Base-by-base conservation (phyloP, 306 rosid species). In the Begonia fuchsioides region DNA sequence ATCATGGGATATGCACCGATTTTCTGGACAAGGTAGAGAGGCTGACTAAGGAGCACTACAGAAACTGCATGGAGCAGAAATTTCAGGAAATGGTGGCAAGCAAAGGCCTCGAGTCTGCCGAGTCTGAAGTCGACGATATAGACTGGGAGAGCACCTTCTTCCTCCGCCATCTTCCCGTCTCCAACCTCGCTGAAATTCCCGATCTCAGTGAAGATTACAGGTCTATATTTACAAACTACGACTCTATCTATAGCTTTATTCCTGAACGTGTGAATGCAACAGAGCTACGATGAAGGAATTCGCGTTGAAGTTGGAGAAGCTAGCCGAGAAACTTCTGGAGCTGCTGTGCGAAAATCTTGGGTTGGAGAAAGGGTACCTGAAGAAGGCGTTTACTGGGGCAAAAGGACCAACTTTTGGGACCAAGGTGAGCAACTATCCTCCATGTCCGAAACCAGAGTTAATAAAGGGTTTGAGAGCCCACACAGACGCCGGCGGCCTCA, bases 101-200 rank as follows among this genome's bases (percentile, higher is more conserved):
- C 68, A 85, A 73, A 65, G 94, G 93, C 15, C 69, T 92, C 0
- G 86, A 79, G 9, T 60, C 72, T 16, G 66, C 70, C 17, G 76
- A 77, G 17, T 58, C 83, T 10, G 94, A 85, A 52, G 70, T 79
- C 52, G 17, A 59, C 35, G 94, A 92, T 58, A 15, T 68, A 44
- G 98, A 92, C 65, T 92, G 98, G 98, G 98, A 92, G 70, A 82
- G 87, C 80, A 82, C 94, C 35, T 85, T 92, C 79, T 92, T 61
- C 32, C 12, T 92, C 50, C 94, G 94, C 76, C 94, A 92, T 56
- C 98, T 71, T 61, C 98, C 98, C 2, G 1, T 2, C 44, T 82
- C 98, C 11, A 85, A 73, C 76, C 63, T 82, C 8, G 68, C 94
- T 1, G 75, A 82, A 39, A 56, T 77, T 67, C 75, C 87, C 12